Percentiles rank a stretch among this genome's conserved stretches.
Evolutionary conservation across 495 filamentous ascomycete species (phyloP).

Genomic region (Hypoxylon intermedium): DNA sequence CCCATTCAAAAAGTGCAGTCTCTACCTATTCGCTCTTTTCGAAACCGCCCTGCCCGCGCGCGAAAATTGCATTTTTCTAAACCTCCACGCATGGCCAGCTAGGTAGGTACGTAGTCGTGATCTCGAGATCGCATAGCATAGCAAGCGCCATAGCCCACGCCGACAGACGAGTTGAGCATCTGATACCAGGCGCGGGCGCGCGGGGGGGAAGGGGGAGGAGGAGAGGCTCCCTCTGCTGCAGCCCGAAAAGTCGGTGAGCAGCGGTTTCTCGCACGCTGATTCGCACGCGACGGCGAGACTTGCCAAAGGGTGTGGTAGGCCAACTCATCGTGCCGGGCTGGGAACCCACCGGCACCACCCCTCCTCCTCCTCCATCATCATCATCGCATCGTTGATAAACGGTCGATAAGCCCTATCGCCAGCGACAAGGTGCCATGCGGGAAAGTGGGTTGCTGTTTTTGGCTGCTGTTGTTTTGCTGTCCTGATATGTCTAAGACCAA

Average conservation of each 20-base stretch:
- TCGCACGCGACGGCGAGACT: slow-evolving; percentile 32
- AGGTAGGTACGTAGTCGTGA: too few species aligned
- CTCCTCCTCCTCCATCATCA: background rate
- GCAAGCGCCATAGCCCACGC: too few species aligned
- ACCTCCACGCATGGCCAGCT: too few species aligned
- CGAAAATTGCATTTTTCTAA: too few species aligned
- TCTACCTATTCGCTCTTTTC: slow-evolving; percentile 3
- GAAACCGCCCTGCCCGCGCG: too few species aligned
- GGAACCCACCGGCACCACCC: background rate
- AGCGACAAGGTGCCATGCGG: slow-evolving; percentile 37
- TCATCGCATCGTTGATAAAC: slow-evolving; percentile 20
- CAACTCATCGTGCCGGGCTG: slow-evolving; percentile 37
- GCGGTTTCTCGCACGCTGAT: slow-evolving; percentile 30
- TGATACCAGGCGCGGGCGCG: slow-evolving; percentile 18
- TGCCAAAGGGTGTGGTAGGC: slow-evolving; percentile 38
- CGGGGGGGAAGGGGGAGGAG: slow-evolving; percentile 31
- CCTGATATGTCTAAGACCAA: slow-evolving; percentile 35
- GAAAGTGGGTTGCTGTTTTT: slow-evolving; percentile 22
- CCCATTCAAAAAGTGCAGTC: too few species aligned
- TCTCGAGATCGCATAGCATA: too few species aligned
- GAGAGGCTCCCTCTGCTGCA: slow-evolving; percentile 27
- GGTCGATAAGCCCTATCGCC: slow-evolving; percentile 39
- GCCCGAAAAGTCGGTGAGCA: slow-evolving; percentile 37
- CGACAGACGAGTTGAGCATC: background rate
- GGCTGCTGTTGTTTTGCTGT: slow-evolving; percentile 16